These are phyloP conservation scores for Fusarium nurragi DNA, from an alignment of 2,329 filamentous ascomycete genomes.

Conservation along the genomic window DNA sequence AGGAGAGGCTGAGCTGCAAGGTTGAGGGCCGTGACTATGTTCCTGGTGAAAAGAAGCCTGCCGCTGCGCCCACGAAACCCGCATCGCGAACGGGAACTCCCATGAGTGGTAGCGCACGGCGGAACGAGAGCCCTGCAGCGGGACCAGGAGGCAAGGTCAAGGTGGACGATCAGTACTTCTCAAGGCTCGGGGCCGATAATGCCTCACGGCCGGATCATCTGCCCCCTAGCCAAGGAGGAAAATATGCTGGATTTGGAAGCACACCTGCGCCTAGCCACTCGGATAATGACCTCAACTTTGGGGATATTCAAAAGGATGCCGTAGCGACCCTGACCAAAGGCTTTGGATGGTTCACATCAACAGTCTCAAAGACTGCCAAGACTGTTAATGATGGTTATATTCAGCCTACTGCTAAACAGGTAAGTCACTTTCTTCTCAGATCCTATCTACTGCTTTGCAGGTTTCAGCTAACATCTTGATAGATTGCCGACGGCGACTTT, in stretches of 20 bases:
- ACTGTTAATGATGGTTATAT: conserved; percentile 91
- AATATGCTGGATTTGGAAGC: conserved; percentile 91
- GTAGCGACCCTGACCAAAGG: conserved; percentile 88
- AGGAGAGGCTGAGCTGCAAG: conserved; percentile 86
- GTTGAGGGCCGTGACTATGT: conserved; percentile 90
- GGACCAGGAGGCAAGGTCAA: conserved; percentile 62
- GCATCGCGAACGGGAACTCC: conserved; percentile 54
- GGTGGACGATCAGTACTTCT: conserved; percentile 90
- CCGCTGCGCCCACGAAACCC: conserved; percentile 46
- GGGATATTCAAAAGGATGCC: conserved; percentile 91
- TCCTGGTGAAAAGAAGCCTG: conserved; percentile 69
- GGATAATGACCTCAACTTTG: conserved; percentile 67
- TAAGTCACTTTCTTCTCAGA: conserved; percentile 50
- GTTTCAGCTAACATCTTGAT: conserved; percentile 39
- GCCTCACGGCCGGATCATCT: conserved; percentile 76
- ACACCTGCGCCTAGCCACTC: conserved; percentile 66
- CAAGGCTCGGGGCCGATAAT: conserved; percentile 84
- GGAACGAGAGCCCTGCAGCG: conserved; percentile 52
- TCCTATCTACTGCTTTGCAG: background rate
- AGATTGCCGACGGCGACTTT: conserved; percentile 84
- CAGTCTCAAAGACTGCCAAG: conserved; percentile 90
- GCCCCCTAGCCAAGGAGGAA: conserved; percentile 90
- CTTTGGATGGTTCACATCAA: conserved; percentile 92
- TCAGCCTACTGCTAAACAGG: conserved; percentile 90
- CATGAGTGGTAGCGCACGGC: conserved; percentile 52